Conservation (phyloP, 768 basidiomycete genomes). For the Lactarius vividus region DNA sequence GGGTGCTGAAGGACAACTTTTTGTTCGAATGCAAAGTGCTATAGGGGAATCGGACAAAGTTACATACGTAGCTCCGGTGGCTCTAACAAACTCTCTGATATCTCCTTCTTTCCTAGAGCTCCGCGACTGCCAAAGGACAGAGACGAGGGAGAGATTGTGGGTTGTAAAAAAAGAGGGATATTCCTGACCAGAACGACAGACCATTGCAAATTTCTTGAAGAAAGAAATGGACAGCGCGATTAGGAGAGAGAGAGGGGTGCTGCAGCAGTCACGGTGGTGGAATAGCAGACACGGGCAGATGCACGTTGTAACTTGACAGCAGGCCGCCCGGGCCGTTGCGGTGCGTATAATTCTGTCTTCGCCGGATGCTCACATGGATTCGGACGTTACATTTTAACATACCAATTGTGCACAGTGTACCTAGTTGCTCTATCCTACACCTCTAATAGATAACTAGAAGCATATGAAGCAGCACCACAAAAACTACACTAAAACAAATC, state of each 20-base stretch:
- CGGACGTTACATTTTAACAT: too few species aligned
- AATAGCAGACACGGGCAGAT: not conserved
- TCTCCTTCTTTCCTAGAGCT: slow-evolving; percentile 21
- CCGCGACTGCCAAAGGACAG: slow-evolving; percentile 13
- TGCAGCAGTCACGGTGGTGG: not conserved
- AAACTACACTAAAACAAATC: too few species aligned
- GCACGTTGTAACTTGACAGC: not conserved
- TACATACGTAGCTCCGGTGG: slow-evolving; percentile 25
- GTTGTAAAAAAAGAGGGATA: not conserved
- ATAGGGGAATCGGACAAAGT: not conserved
- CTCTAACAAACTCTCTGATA: slow-evolving; percentile 18
- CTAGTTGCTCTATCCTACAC: too few species aligned
- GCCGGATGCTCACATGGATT: not conserved
- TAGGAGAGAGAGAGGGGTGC: slow-evolving; percentile 12
- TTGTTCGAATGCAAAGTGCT: not conserved
- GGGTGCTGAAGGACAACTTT: slow-evolving; percentile 32
- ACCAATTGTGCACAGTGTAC: too few species aligned
- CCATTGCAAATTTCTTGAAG: slow-evolving; percentile 18
- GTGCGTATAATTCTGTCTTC: not conserved
- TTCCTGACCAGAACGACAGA: not conserved
- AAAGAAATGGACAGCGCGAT: slow-evolving; percentile 9
- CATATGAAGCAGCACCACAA: too few species aligned
- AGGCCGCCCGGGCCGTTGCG: not conserved
- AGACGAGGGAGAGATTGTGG: not conserved
- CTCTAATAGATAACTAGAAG: too few species aligned